A percentile compares a stretch with the other conserved stretches of the same genome.
Evolutionary conservation across 768 basidiomycete genomes (phyloP).

Genomic region (Sutorius australiensis): DNA sequence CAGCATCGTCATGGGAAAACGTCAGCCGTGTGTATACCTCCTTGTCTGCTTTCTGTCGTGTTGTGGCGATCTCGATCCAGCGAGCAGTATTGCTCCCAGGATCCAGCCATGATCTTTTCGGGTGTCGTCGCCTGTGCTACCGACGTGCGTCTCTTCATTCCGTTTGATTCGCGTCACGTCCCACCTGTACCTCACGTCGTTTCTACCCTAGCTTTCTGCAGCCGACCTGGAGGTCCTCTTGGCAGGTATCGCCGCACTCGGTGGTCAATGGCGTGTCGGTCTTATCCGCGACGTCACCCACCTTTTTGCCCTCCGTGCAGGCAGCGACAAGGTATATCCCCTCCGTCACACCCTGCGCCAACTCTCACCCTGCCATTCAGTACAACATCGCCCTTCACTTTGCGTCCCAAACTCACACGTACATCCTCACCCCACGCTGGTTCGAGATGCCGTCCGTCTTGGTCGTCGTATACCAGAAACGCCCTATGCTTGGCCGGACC

Average conservation of each 20-base stretch:
- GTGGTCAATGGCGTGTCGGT: constrained; percentile 75
- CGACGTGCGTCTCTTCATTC: constrained; percentile 42
- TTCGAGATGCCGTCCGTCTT: constrained; percentile 76
- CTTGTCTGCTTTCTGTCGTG: neutral
- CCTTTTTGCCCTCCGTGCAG: constrained; percentile 58
- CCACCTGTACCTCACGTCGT: neutral
- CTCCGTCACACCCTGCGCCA: neutral
- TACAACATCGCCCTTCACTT: constrained; percentile 53
- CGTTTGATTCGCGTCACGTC: neutral
- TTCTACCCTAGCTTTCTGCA: constrained; percentile 45
- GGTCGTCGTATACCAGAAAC: constrained; percentile 49
- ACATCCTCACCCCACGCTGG: constrained; percentile 86
- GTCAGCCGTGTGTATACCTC: constrained; percentile 49
- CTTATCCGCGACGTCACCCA: constrained; percentile 88
- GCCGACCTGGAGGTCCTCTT: constrained; percentile 71
- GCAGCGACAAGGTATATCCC: constrained; percentile 40
- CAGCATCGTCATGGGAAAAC: constrained; percentile 51
- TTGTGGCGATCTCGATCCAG: constrained; percentile 27
- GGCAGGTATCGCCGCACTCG: constrained; percentile 68
- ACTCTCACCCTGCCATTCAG: constrained; percentile 12
- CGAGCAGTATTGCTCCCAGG: constrained; percentile 65
- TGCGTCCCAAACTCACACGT: constrained; percentile 54
- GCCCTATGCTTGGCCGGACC: constrained; percentile 76
- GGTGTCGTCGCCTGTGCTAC: constrained; percentile 71
- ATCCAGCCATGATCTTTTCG: no score